phyloP scores from a whole-genome alignment of 2,329 filamentous ascomycete genomes.

The Scedosporium aurantiacum region DNA sequence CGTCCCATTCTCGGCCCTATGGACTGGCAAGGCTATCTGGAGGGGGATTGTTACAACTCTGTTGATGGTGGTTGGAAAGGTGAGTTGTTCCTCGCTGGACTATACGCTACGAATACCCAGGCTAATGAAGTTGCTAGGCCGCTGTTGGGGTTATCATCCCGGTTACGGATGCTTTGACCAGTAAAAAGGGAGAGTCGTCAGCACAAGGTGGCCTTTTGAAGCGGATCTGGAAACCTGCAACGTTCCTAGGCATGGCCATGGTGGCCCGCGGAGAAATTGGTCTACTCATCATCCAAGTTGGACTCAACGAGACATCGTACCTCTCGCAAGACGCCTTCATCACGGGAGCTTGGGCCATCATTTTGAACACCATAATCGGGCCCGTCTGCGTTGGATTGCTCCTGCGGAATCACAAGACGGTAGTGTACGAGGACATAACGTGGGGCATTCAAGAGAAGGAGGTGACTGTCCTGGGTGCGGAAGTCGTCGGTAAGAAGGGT shows the following conservation, averaged over 20 bases:
- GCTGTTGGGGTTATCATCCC: slow-evolving; percentile 13
- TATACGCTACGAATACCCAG: not conserved
- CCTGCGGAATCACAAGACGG: slow-evolving; percentile 17
- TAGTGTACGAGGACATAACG: slow-evolving; percentile 9
- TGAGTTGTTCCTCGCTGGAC: not conserved
- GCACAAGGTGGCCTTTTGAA: slow-evolving; percentile 3
- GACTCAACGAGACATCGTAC: slow-evolving; percentile 25
- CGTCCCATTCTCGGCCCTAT: slow-evolving; percentile 47
- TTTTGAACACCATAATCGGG: slow-evolving; percentile 43
- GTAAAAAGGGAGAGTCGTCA: slow-evolving; percentile 1
- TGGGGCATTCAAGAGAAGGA: slow-evolving; percentile 11
- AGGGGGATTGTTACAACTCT: slow-evolving; percentile 43
- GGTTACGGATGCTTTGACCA: slow-evolving; percentile 19
- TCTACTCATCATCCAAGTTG: slow-evolving; percentile 35
- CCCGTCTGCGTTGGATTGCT: slow-evolving; percentile 39
- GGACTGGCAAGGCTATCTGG: slow-evolving; percentile 39
- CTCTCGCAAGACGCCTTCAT: slow-evolving; percentile 43
- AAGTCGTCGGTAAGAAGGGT: not conserved
- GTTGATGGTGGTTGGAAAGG: slow-evolving; percentile 39
- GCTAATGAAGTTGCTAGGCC: slow-evolving; percentile 3
- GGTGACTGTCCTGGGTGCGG: not conserved
- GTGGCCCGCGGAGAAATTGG: slow-evolving; percentile 50
- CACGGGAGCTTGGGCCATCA: slow-evolving; percentile 43
- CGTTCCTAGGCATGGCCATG: slow-evolving; percentile 47
- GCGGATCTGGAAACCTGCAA: slow-evolving; percentile 34